Conservation (phyloP, 2,329 filamentous ascomycete genomes). For the Colletotrichum sublineola region DNA sequence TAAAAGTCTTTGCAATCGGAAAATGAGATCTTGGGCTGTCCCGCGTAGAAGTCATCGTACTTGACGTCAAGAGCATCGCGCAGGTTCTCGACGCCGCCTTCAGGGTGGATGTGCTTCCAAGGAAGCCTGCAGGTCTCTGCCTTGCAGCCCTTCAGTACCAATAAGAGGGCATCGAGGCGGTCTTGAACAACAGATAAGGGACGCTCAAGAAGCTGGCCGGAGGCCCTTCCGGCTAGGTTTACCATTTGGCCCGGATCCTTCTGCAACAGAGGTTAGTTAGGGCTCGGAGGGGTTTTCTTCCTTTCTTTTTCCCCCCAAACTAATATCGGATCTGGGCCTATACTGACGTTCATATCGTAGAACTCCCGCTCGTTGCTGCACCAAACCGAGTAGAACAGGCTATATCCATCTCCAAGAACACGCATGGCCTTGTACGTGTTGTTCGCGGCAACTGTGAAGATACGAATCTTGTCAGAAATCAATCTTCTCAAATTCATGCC, state of each 20-base stretch:
- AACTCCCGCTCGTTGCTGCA: constrained; percentile 77
- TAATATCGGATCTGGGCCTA: not conserved
- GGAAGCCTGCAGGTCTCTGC: constrained; percentile 65
- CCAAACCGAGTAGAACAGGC: constrained; percentile 77
- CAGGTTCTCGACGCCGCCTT: constrained; percentile 63
- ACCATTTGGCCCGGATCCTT: constrained; percentile 65
- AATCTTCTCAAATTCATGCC: accelerated
- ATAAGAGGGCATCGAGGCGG: constrained; percentile 69
- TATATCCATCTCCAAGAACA: constrained; percentile 67
- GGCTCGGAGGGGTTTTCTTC: too few relatives aligned
- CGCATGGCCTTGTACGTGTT: constrained; percentile 74
- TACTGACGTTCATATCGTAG: constrained; percentile 69
- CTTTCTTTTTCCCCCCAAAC: too few relatives aligned
- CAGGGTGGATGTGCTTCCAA: constrained; percentile 69
- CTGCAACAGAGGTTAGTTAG: constrained; percentile 47
- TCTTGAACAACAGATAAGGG: constrained; percentile 57
- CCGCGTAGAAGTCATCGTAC: constrained; percentile 67
- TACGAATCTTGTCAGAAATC: not conserved
- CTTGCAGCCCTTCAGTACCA: constrained; percentile 73
- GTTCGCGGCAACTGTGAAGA: constrained; percentile 46
- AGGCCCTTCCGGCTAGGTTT: constrained; percentile 54
- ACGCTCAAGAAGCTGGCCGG: constrained; percentile 48
- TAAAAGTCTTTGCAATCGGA: constrained; percentile 69
- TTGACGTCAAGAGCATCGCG: constrained; percentile 61
- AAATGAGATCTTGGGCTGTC: constrained; percentile 64